phyloP scores from a whole-genome alignment of 805 yeast genomes.

The Saccharomycopsis selenospora region DNA sequence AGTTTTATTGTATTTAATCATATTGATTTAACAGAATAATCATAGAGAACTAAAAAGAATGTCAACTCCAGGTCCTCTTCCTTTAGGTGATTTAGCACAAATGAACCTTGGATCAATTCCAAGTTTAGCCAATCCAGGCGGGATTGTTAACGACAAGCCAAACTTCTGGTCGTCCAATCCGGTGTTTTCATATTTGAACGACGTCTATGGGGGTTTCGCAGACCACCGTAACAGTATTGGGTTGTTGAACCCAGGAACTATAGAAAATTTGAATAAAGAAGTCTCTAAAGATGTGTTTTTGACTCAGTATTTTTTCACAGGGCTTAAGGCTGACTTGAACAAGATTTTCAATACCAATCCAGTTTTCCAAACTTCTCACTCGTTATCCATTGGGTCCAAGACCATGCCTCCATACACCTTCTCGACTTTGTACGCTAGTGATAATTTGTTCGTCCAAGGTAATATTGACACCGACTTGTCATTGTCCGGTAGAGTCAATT shows the following conservation, averaged over 20 bases:
- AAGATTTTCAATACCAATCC: constrained; percentile 89
- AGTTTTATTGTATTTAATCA: too few species aligned
- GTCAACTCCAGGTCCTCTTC: constrained; percentile 36
- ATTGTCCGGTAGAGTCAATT: constrained; percentile 81
- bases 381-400: constrained; percentile 81
- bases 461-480: constrained; percentile 81
- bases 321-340: constrained; percentile 92
- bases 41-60: too few species aligned
- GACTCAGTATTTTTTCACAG: constrained; percentile 85
- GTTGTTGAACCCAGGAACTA: constrained; percentile 86
- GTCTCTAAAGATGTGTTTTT: constrained; percentile 90
- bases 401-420: constrained; percentile 86
- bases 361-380: constrained; percentile 93
- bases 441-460: constrained; percentile 82
- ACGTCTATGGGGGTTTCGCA: constrained; percentile 61
- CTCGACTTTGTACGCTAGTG: constrained; percentile 82
- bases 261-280: constrained; percentile 89
- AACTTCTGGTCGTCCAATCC: constrained; percentile 77
- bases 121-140: constrained; percentile 38
- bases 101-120: constrained; percentile 51
- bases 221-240: constrained; percentile 78
- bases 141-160: constrained; percentile 39
- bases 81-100: constrained; percentile 55
- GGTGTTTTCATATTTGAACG: constrained; percentile 68
- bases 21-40: too few species aligned